Percentiles rank a stretch among this genome's conserved stretches.
phyloP scores from a whole-genome alignment of 768 basidiomycete genomes.

The Tricholoma flavovirens region DNA sequence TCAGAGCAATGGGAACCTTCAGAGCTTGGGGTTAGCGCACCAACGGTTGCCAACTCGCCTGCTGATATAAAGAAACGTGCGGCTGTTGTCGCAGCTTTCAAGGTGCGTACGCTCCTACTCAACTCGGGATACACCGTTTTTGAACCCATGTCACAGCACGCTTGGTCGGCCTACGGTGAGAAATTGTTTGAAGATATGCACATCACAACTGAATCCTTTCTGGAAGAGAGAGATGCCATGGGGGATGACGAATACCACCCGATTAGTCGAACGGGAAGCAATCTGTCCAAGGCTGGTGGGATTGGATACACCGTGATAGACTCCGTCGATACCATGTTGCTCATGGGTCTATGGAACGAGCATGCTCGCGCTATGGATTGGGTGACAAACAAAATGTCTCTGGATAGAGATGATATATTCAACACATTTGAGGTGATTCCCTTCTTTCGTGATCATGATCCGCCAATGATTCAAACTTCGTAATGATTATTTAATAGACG shows the following conservation, averaged over 20 bases:
- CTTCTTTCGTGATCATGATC: background rate
- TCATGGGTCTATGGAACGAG: conserved; percentile 81
- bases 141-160: conserved; percentile 49
- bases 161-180: conserved; percentile 81
- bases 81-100: conserved; percentile 75
- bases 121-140: conserved; percentile 3
- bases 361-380: conserved; percentile 73
- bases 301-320: conserved; percentile 90
- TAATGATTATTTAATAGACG: conserved; percentile 43
- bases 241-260: conserved; percentile 93
- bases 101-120: conserved; percentile 37
- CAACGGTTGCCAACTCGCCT: conserved; percentile 19
- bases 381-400: conserved; percentile 62
- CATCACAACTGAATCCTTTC: conserved; percentile 7
- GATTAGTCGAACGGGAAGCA: conserved; percentile 63
- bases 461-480: background rate
- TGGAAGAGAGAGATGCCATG: conserved; percentile 80
- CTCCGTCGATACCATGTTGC: conserved; percentile 78
- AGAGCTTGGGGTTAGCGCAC: conserved; percentile 11
- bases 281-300: conserved; percentile 72
- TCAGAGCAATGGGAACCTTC: conserved; percentile 32
- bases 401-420: conserved; percentile 73
- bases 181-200: background rate
- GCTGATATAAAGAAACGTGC: conserved; percentile 61
- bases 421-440: conserved; percentile 84